phyloP scores from a whole-genome alignment of 305 asterid genomes.

The Ruellia speciosa region DNA sequence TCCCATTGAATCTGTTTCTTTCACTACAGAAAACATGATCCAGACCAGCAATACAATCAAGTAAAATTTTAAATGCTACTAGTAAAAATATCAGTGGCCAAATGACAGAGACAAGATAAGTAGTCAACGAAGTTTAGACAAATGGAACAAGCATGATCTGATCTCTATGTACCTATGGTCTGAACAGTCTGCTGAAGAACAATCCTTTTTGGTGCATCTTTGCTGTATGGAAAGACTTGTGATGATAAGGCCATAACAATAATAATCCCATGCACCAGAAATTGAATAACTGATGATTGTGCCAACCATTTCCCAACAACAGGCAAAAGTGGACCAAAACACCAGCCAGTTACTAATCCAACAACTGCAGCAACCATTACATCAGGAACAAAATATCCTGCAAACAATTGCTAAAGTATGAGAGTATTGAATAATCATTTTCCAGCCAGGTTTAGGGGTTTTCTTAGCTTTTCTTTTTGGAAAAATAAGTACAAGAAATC shows the following conservation, averaged over 20 bases:
- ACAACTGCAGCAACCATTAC: constrained; percentile 63
- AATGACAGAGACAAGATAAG: constrained; percentile 14
- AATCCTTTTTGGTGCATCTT: constrained; percentile 90
- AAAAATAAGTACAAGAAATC: background rate
- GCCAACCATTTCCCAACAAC: constrained; percentile 74
- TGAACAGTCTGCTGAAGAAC: constrained; percentile 73
- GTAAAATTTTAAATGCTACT: constrained; percentile 14
- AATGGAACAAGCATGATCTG: background rate
- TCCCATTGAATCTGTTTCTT: constrained; percentile 8
- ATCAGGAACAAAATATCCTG: constrained; percentile 89
- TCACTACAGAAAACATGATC: constrained; percentile 8
- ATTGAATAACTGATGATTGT: constrained; percentile 44
- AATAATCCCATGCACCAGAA: constrained; percentile 65
- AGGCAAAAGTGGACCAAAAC: constrained; percentile 86
- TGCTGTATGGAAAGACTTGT: constrained; percentile 91
- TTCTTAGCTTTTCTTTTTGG: constrained; percentile 8
- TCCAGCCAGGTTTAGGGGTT: background rate
- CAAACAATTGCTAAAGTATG: constrained; percentile 26
- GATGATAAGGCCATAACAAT: constrained; percentile 78
- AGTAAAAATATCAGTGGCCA: constrained; percentile 13
- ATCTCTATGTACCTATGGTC: constrained; percentile 51
- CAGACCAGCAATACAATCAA: constrained; percentile 2
- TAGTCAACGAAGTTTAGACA: constrained; percentile 10
- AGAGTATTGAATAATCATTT: constrained; percentile 16
- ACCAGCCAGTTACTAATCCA: constrained; percentile 87